Conservation (phyloP, 495 filamentous ascomycete genomes). For the Penicillium paxilli region DNA sequence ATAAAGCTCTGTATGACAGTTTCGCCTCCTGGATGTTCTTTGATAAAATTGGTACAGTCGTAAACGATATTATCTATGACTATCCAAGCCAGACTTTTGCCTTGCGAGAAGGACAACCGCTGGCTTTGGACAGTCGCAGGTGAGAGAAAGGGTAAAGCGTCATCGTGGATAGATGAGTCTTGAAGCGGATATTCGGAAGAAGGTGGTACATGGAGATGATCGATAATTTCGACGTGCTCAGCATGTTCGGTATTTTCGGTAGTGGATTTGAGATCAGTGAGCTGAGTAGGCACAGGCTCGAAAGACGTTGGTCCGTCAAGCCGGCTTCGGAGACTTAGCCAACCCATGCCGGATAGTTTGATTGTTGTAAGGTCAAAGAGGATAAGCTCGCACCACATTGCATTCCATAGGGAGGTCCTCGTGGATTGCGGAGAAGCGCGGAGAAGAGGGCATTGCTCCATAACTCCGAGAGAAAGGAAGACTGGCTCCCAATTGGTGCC, state of each 20-base stretch:
- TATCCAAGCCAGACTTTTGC: background rate
- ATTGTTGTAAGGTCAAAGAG: background rate
- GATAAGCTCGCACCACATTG: background rate
- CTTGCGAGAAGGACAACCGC: background rate
- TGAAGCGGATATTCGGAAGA: background rate
- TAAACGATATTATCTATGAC: constrained; percentile 9
- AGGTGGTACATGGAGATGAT: background rate
- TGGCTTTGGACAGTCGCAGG: background rate
- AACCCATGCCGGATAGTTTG: constrained; percentile 3
- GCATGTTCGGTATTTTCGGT: background rate
- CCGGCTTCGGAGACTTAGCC: constrained; percentile 6
- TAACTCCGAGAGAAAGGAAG: background rate
- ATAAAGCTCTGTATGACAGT: constrained; percentile 11
- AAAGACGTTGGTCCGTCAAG: background rate
- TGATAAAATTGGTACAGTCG: constrained; percentile 8
- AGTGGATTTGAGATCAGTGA: background rate
- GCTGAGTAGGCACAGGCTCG: background rate
- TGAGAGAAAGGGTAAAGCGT: background rate
- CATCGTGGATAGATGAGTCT: background rate
- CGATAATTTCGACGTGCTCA: background rate
- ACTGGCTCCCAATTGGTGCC: background rate
- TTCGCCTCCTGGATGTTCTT: constrained; percentile 14
- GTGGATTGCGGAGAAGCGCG: background rate
- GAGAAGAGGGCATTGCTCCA: background rate
- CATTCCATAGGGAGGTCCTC: background rate